phyloP scores from a whole-genome alignment of 306 rosid species.

The Lotus japonicus region DNA sequence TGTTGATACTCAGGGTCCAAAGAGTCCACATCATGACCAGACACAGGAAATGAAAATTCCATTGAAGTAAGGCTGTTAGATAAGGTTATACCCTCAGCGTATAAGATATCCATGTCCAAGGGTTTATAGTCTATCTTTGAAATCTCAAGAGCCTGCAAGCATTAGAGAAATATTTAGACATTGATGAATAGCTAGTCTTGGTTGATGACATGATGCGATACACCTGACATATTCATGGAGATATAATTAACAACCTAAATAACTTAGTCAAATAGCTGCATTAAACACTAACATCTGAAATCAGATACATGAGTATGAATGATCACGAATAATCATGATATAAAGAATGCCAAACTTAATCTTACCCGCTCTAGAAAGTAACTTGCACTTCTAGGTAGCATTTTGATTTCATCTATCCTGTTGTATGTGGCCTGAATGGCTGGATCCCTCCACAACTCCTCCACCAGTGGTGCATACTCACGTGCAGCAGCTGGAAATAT shows the following conservation, averaged over 20 bases:
- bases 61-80: constrained; percentile 49
- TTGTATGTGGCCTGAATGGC: constrained; percentile 74
- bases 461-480: constrained; percentile 48
- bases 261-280: not conserved
- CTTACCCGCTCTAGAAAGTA: constrained; percentile 70
- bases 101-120: constrained; percentile 63
- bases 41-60: constrained; percentile 52
- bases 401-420: constrained; percentile 58
- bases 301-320: not conserved
- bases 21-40: constrained; percentile 20
- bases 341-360: not conserved
- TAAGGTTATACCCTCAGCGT: constrained; percentile 61
- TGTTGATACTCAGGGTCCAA: constrained; percentile 32
- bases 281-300: not conserved
- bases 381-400: constrained; percentile 59
- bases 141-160: constrained; percentile 63
- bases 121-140: constrained; percentile 54
- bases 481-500: constrained; percentile 51
- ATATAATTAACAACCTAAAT: not conserved
- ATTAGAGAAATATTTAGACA: constrained; percentile 1
- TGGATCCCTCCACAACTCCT: constrained; percentile 65
- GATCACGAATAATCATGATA: not conserved
- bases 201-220: not conserved
- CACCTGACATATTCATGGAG: not conserved
- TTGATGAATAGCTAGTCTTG: not conserved